phyloP scores from a whole-genome alignment of 2,329 filamentous ascomycete species.

The Gaeumannomyces sp. region DNA sequence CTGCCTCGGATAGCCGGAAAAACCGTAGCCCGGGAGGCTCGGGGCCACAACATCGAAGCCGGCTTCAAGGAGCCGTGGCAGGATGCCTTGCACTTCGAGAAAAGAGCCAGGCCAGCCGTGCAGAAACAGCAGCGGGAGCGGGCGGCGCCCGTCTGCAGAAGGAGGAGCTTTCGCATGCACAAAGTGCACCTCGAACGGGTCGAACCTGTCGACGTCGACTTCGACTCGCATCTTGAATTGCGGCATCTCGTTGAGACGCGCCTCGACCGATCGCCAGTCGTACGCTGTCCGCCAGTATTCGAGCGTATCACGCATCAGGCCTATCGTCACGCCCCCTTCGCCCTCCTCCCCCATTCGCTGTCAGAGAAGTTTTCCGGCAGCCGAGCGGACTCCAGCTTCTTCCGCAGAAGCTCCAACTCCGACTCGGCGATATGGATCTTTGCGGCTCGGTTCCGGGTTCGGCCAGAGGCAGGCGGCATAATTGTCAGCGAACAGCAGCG shows the following conservation, averaged over 20 bases:
- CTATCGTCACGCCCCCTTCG: slow-evolving; percentile 5
- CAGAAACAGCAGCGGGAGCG: slow-evolving; percentile 32
- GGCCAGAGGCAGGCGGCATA: too few relatives aligned
- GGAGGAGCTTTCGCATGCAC: slow-evolving; percentile 3
- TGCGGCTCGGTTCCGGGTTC: too few relatives aligned
- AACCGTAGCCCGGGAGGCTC: slow-evolving; percentile 37
- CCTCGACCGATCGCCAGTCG: not conserved
- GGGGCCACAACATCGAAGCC: slow-evolving; percentile 42
- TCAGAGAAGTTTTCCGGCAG: not conserved
- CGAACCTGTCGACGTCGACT: not conserved
- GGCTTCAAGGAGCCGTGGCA: slow-evolving; percentile 23
- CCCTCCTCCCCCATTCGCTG: slow-evolving; percentile 1
- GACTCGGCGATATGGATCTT: not conserved
- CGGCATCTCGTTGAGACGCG: slow-evolving; percentile 4
- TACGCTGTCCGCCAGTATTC: slow-evolving; percentile 1
- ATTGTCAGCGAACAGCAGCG: too few relatives aligned
- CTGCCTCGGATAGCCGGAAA: slow-evolving; percentile 27
- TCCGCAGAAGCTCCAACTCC: slow-evolving; percentile 2
- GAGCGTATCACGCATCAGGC: slow-evolving; percentile 2
- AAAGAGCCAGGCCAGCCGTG: slow-evolving; percentile 39
- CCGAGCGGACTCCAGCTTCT: slow-evolving; percentile 1
- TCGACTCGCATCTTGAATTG: too few relatives aligned
- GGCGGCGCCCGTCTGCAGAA: not conserved
- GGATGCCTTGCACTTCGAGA: slow-evolving; percentile 29
- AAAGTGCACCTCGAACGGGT: slow-evolving; percentile 7